Percentiles rank a stretch among this genome's conserved stretches.
phyloP scores from a whole-genome alignment of 139 green algal genomes.

The Medakamo hakoo region DNA sequence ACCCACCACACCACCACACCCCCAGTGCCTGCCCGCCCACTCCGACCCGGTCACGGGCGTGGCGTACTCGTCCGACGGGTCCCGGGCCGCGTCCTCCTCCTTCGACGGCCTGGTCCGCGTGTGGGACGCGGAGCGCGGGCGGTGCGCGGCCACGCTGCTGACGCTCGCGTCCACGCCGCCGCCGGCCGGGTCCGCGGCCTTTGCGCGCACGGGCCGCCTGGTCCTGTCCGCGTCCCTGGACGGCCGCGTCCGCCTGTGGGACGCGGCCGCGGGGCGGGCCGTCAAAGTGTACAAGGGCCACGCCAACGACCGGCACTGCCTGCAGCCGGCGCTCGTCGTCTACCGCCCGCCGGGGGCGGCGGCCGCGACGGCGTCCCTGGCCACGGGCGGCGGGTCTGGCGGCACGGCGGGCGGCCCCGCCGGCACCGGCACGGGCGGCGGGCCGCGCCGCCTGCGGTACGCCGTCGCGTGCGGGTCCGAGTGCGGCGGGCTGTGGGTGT shows the following conservation, averaged over 20 bases:
- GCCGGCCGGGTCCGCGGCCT: background rate
- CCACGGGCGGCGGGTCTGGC: no score
- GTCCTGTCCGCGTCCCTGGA: background rate
- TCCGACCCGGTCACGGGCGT: conserved; percentile 74
- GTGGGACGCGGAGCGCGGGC: conserved; percentile 9
- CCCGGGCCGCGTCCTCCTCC: conserved; percentile 33
- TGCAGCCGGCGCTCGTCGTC: background rate
- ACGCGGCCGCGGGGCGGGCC: background rate
- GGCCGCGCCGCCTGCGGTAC: no score
- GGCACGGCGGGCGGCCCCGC: no score
- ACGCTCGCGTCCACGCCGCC: no score
- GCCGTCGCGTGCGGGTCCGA: no score
- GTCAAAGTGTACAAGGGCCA: background rate
- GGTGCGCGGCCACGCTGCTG: background rate
- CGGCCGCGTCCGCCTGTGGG: background rate
- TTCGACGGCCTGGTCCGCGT: conserved; percentile 64
- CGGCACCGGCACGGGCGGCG: no score
- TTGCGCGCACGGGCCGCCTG: background rate
- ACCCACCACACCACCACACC: no score
- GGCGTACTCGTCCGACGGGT: conserved; percentile 50
- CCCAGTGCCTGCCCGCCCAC: conserved; percentile 75
- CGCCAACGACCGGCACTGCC: background rate
- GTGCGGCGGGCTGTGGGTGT: background rate
- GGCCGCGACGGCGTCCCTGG: no score
- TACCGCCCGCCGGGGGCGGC: no score